Base-by-base conservation (phyloP, 108 stramenopile species). In the Nannochloropsis gaditana region DNA sequence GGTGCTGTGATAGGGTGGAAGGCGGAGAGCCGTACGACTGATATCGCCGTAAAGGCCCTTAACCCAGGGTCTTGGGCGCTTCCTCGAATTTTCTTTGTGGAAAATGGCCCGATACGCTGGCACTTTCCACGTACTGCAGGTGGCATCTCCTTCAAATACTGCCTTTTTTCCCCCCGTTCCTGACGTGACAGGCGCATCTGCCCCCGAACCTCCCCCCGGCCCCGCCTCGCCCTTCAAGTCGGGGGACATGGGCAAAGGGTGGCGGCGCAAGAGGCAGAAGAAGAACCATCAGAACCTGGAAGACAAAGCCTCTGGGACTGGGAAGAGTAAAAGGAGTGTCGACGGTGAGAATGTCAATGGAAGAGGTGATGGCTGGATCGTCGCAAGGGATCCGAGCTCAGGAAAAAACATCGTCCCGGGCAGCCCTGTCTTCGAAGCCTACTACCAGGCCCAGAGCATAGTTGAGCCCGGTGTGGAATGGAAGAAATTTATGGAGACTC, bases 401-500 rank as follows among this genome's bases (percentile, higher is more conserved):
- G 59, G 59, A 15, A 73, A 73, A 73, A 73, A 73, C 59, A 73
- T 73, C 6, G 59, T 73, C 19, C 59, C 59, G 4, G 59, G 83
- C 83, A 83, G 47, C 83, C 83, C 83, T 43, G 42, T 31, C 84
- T 84, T 84, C 43, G 84, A 84, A 44, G 85, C 42, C 47, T 90
- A 83, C 83, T 90, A 90, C 85, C 44, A 85, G 44, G 43, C 83
- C 15, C 88, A 89, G 45, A 82, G 82, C 79, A 44, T 89, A 43
- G 41, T 89, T n/a, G 15, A 43, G 8, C 9, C 21, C n/a, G 45
- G 43, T n/a, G 87, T 21, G 21, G 91, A 92, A 41, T 89, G 85
- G 89, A 43, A 89, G 15, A 84, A 44, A 41, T 91, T 92, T 83
- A 86, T 90, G 44, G 45, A 86, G 15, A 44, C 86, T 41, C 42